Evolutionary conservation across 169 alveolate genomes (phyloP), one percentile per base, ranked within the genome.

Genomic region (Toxoplasma gondii): DNA sequence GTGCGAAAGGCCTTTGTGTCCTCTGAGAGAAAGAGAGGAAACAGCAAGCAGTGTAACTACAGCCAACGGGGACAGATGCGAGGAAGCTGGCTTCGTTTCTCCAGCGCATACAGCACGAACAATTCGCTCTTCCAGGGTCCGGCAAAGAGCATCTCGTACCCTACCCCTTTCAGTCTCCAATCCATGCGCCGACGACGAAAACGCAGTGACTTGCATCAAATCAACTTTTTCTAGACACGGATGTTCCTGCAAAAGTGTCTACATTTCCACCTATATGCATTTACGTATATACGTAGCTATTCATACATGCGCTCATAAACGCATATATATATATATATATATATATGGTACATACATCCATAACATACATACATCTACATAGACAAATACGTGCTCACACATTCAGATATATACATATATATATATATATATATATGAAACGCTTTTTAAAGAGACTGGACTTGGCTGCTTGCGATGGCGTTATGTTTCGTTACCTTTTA

Each of bases 1-100:
- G 88, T 84, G 31, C 93, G 49, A 69, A 87, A 88, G 29, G 80
- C 27, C n/a, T 83, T 43, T 27, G 91, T 69, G 69, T 92, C 95
- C 78, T 49, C 91, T 83, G 90, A 19, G 67, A 31, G 58, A 39
- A 82, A 41, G 38, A 49, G 41, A 82, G n/a, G 24, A 10, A 19
- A 82, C 53, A 31, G 41, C 24, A 24, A 9, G 7, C 54, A 80
- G 16, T 12, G 10, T 5, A 34, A 22, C 17, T 1, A 80, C 1
- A 27, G 4, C 54, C 53, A 80, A 27, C 41, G 58, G 12, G 58
- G 12, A 12, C 58, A 12, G 58, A 49, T 4, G 81, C 4, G 31
- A 29, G 81, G 24, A 29, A n/a, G 31, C 41, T 69, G 81, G 12
- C 41, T 69, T 24, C 36, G 81, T 4, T 24, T 69, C 41, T 69